Percentiles rank a stretch among this genome's conserved stretches.
These are phyloP conservation scores for Colletotrichum sp. DNA, from an alignment of 2,329 filamentous ascomycete species.

Conservation along the genomic window DNA sequence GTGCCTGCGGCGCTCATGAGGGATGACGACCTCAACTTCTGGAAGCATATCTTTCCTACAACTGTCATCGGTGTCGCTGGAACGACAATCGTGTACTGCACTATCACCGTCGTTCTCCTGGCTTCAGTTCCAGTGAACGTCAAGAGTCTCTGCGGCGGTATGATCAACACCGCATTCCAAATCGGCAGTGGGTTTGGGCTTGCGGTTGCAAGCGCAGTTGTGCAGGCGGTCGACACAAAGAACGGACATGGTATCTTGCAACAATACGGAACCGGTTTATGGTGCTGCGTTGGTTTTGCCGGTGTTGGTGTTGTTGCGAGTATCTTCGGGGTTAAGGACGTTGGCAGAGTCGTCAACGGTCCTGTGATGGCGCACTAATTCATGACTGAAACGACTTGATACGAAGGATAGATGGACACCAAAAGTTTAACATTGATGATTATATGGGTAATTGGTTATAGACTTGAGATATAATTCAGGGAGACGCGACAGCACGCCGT, in stretches of 20 bases:
- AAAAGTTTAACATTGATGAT: background rate
- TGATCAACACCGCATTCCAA: constrained; percentile 17
- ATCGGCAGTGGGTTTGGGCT: constrained; percentile 11
- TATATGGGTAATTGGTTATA: background rate
- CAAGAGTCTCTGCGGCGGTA: constrained; percentile 17
- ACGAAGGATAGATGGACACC: background rate
- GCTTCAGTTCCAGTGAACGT: constrained; percentile 13
- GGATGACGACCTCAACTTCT: constrained; percentile 10
- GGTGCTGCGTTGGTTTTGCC: constrained; percentile 8
- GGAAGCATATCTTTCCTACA: constrained; percentile 14
- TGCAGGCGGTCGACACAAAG: constrained; percentile 4
- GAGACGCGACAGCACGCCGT: background rate
- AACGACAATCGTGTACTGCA: constrained; percentile 15
- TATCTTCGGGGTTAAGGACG: constrained; percentile 3
- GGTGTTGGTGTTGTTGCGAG: constrained; percentile 6
- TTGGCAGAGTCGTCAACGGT: background rate
- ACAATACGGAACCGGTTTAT: constrained; percentile 5
- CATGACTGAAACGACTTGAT: background rate
- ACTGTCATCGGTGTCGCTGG: constrained; percentile 11
- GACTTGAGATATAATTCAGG: background rate
- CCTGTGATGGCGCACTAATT: background rate
- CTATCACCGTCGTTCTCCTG: constrained; percentile 15
- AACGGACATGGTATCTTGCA: background rate
- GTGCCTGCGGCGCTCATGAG: constrained; percentile 7
- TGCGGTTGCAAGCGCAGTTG: background rate